Evolutionary conservation across 2,329 filamentous ascomycete species (phyloP).

Genomic region (Fusarium brachygibbosum): DNA sequence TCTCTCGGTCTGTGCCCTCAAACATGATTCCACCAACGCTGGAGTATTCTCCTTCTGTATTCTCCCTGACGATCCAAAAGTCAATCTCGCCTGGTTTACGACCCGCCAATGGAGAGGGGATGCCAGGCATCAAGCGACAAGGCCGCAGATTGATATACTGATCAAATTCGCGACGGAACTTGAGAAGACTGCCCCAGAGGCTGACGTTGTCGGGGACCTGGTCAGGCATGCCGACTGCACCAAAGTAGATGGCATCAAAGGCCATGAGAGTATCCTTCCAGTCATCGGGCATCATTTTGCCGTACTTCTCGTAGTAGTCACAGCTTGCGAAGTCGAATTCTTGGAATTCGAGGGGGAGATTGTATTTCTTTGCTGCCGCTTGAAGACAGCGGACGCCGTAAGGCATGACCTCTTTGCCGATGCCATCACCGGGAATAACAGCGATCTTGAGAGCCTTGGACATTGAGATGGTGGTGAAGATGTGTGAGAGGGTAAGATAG

Average conservation of each 20-base stretch:
- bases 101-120: constrained; percentile 67
- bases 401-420: constrained; percentile 75
- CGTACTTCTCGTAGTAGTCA: constrained; percentile 65
- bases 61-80: constrained; percentile 77
- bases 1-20: constrained; percentile 69
- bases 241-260: constrained; percentile 77
- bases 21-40: constrained; percentile 75
- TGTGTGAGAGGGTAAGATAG: neutral
- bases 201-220: constrained; percentile 75
- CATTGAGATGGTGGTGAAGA: constrained; percentile 48
- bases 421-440: constrained; percentile 77
- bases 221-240: constrained; percentile 70
- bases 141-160: constrained; percentile 78
- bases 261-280: constrained; percentile 67
- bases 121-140: constrained; percentile 71
- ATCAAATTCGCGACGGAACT: constrained; percentile 75
- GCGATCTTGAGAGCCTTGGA: constrained; percentile 62
- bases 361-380: constrained; percentile 62
- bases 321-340: constrained; percentile 76
- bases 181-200: constrained; percentile 75
- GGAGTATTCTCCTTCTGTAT: constrained; percentile 76
- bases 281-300: constrained; percentile 59
- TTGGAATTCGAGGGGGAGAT: constrained; percentile 69
- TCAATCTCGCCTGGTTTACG: constrained; percentile 71
- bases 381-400: constrained; percentile 73